Base-by-base conservation (phyloP, 176 grass and related monocot genomes). In the Panicum miliaceum region DNA sequence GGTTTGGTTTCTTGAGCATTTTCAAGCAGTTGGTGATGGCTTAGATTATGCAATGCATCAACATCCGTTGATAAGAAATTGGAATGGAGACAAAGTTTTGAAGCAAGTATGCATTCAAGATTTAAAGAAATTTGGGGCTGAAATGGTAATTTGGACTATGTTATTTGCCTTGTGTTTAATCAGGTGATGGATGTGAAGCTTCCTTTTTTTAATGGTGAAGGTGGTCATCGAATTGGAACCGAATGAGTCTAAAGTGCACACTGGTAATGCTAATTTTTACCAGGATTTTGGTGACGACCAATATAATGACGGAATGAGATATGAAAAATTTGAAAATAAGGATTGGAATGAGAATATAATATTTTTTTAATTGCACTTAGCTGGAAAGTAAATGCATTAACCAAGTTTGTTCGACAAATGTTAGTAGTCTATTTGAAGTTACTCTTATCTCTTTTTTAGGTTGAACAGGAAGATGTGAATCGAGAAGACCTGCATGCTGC, bases 41-140 rank as follows among this genome's bases (percentile, higher is more conserved):
- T 73, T 73, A 48, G 43, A 50, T 26, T 73, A 50, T 50, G n/a
- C 2, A 16, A 18, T 16, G 12, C 69, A 73, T 50, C 5, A 27
- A 45, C 45, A 73, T 18, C 69, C 69, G 50, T 27, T 73, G 9
- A 50, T 29, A 15, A 48, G 20, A 73, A 73, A 48, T 4, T 73
- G 43, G 69, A 1, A 15, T 50, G 7, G 16, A 73, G 4, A 4
- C 0, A 73, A 73, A 27, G 14, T 50, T 29, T 1, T 50, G 0
- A 73, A 50, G 32, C 11, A 42, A 23, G 69, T 43, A 4, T n/a
- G 7, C 8, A 23, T 73, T 4, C 12, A 50, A 73, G 69, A 8
- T 25, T 29, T 73, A 27, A 73, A 73, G 12, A 73, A 50, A 18
- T 73, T 50, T 73, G 43, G 45, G 7, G 69, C 23, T 73, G 69